Evolutionary conservation across 2,329 filamentous ascomycete species (phyloP).

Genomic region (Fusarium scirpi): DNA sequence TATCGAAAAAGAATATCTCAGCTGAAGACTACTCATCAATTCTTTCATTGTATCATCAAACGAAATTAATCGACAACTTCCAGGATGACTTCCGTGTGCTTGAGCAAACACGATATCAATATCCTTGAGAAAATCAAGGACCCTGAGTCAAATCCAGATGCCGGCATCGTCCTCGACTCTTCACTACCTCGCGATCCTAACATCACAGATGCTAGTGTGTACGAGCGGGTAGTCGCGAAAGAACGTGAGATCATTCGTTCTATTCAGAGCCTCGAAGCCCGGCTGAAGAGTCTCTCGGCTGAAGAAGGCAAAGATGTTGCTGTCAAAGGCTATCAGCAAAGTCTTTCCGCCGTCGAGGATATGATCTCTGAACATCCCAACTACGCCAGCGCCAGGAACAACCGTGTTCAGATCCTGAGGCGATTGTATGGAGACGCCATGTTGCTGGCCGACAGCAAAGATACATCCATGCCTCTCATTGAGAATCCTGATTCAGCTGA

Average conservation of each 20-base stretch:
- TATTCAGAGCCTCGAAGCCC: conserved; percentile 67
- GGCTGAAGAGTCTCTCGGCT: conserved; percentile 59
- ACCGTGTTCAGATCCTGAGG: conserved; percentile 76
- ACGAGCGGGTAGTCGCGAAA: conserved; percentile 62
- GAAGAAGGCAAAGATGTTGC: conserved; percentile 53
- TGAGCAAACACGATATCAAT: conserved; percentile 70
- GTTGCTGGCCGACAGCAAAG: conserved; percentile 58
- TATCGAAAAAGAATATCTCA: conserved; percentile 3
- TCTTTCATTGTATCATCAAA: conserved; percentile 1
- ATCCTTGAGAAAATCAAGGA: conserved; percentile 76
- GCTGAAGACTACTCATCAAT: neutral
- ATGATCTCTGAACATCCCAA: conserved; percentile 69
- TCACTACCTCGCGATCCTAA: conserved; percentile 69
- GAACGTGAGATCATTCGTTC: conserved; percentile 66
- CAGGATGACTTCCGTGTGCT: conserved; percentile 61
- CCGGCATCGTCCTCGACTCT: conserved; percentile 65
- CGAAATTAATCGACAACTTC: conserved; percentile 10
- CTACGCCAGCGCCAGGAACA: conserved; percentile 81
- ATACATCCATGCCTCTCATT: conserved; percentile 57
- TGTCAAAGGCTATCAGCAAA: conserved; percentile 59
- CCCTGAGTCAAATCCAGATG: conserved; percentile 70
- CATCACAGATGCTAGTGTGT: conserved; percentile 62
- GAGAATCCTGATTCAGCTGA: conserved; percentile 53
- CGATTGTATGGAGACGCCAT: conserved; percentile 72
- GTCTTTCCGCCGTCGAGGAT: conserved; percentile 62